Conservation (phyloP, 495 filamentous ascomycete genomes). For the Antarctomyces pellizariae region DNA sequence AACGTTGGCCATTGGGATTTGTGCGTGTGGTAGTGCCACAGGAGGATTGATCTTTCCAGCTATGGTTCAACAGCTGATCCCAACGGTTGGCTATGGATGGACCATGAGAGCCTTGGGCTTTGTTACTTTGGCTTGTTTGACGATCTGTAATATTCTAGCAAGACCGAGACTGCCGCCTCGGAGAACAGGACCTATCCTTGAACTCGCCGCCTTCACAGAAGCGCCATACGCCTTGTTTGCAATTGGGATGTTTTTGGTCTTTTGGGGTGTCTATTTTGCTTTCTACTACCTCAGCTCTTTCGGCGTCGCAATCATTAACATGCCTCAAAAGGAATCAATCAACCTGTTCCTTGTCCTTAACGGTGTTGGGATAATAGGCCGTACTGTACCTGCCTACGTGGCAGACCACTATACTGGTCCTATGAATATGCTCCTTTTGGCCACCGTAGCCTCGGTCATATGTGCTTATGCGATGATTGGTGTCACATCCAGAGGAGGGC, state of each 20-base stretch:
- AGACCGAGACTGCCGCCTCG: slow-evolving; percentile 30
- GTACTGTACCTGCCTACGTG: slow-evolving; percentile 36
- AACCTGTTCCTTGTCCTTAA: slow-evolving; percentile 54
- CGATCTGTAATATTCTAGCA: slow-evolving; percentile 19
- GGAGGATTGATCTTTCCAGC: slow-evolving; percentile 3
- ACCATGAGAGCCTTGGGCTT: slow-evolving; percentile 39
- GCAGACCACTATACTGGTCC: slow-evolving; percentile 23
- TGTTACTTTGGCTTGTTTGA: slow-evolving; percentile 25
- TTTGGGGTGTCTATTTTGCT: slow-evolving; percentile 48
- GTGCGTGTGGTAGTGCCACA: slow-evolving; percentile 7
- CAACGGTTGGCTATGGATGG: slow-evolving; percentile 37
- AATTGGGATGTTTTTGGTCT: slow-evolving; percentile 27
- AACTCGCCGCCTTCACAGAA: slow-evolving; percentile 32
- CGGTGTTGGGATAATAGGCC: slow-evolving; percentile 37
- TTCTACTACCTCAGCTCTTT: slow-evolving; percentile 52
- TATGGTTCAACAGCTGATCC: slow-evolving; percentile 27
- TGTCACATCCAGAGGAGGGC: slow-evolving; percentile 11
- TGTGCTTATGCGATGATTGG: slow-evolving; percentile 1
- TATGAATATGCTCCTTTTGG: slow-evolving; percentile 1
- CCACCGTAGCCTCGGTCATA: not conserved
- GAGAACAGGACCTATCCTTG: slow-evolving; percentile 27
- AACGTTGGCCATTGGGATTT: slow-evolving; percentile 34
- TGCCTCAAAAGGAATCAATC: slow-evolving; percentile 25
- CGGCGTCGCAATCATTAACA: slow-evolving; percentile 17
- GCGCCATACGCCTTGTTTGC: slow-evolving; percentile 30